A percentile compares a stretch with the other conserved stretches of the same genome.
phyloP scores from a whole-genome alignment of 164 flowering plant genomes.

The Stephania japonica region DNA sequence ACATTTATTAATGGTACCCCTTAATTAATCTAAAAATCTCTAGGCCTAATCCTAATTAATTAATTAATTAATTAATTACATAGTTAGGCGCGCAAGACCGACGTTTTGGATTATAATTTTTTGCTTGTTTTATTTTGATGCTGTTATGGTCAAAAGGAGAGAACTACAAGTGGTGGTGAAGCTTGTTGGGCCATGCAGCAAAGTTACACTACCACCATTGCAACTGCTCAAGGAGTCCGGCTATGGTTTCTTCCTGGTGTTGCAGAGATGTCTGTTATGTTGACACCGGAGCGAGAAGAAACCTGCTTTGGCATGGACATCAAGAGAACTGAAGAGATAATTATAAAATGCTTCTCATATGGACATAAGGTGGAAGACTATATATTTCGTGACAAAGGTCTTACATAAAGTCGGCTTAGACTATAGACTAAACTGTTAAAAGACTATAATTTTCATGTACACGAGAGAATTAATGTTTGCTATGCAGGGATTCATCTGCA shows the following conservation, averaged over 20 bases:
- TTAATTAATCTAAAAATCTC: too few species aligned
- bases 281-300: constrained; percentile 38
- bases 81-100: too few species aligned
- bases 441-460: too few species aligned
- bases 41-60: not conserved
- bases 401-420: too few species aligned
- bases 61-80: not conserved
- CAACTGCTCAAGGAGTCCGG: constrained; percentile 34
- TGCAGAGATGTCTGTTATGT: constrained; percentile 30
- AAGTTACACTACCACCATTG: constrained; percentile 15
- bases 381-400: too few species aligned
- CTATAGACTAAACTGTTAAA: too few species aligned
- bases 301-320: constrained; percentile 51
- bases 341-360: too few species aligned
- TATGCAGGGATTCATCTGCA: constrained; percentile 47
- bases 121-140: not conserved
- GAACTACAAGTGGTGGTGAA: constrained; percentile 16
- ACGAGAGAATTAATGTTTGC: too few species aligned
- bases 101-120: not conserved
- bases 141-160: constrained; percentile 18
- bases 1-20: not conserved
- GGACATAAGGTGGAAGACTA: too few species aligned
- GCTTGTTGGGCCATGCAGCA: constrained; percentile 22
- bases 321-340: constrained; percentile 52
- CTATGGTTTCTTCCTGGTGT: constrained; percentile 57